phyloP scores from a whole-genome alignment of 768 basidiomycete genomes.

The Flagelloscypha sp. region DNA sequence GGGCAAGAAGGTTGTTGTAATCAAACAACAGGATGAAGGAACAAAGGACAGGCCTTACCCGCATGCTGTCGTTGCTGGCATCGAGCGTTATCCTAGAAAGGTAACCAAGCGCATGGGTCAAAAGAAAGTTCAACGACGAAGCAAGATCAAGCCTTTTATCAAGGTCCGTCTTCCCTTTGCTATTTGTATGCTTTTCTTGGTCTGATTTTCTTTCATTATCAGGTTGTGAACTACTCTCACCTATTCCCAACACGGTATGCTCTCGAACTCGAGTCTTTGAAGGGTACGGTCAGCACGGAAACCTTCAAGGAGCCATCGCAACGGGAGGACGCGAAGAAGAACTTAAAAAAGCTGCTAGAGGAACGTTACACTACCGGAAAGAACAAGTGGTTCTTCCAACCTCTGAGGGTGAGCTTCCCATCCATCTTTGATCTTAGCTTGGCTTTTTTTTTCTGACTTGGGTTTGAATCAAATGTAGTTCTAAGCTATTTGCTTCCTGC shows the following conservation, averaged over 20 bases:
- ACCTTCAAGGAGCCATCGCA: constrained; percentile 98
- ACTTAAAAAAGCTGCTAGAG: constrained; percentile 92
- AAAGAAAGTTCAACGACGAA: constrained; percentile 87
- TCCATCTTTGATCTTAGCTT: no score
- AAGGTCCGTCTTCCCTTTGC: constrained; percentile 53
- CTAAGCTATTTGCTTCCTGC: no score
- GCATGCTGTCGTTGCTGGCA: constrained; percentile 95
- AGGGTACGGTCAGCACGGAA: constrained; percentile 74
- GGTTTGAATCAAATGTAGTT: no score
- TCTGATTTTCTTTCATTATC: not conserved
- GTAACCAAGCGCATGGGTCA: constrained; percentile 96
- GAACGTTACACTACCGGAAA: constrained; percentile 89
- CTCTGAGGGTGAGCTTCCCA: constrained; percentile 61
- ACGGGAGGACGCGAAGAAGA: constrained; percentile 92
- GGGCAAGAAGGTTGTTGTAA: constrained; percentile 98
- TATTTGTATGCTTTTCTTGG: not conserved
- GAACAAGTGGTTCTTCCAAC: constrained; percentile 97
- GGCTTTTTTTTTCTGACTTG: no score
- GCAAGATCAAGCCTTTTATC: constrained; percentile 99
- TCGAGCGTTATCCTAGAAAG: constrained; percentile 97
- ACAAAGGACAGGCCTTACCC: constrained; percentile 95
- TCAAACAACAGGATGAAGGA: constrained; percentile 96
- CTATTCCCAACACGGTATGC: constrained; percentile 99
- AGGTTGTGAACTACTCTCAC: constrained; percentile 98
- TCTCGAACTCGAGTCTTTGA: constrained; percentile 90